Base-by-base conservation (phyloP, 148 eudicot species). In the Simmondsia chinensis region DNA sequence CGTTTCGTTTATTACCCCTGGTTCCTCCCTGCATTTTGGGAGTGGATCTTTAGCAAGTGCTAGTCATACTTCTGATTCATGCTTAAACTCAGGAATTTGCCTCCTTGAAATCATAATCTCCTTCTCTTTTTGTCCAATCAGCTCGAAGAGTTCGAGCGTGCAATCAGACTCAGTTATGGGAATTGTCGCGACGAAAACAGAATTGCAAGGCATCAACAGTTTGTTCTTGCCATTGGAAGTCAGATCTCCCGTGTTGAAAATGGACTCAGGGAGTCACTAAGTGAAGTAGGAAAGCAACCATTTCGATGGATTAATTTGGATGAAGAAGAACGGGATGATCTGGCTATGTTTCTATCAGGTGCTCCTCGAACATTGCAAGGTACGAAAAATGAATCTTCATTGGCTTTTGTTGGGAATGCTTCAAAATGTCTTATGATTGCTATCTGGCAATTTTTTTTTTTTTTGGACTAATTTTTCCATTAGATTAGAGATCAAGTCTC, bases 81-180 rank as follows among this genome's bases (percentile, higher is more conserved):
- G n/a, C n/a, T n/a, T n/a, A n/a, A n/a, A n/a, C n/a, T n/a, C n/a
- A n/a, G n/a, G n/a, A n/a, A n/a, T n/a, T n/a, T n/a, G n/a, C n/a
- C n/a, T n/a, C n/a, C n/a, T n/a, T n/a, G n/a, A n/a, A n/a, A n/a
- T n/a, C n/a, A n/a, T n/a, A n/a, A n/a, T n/a, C n/a, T n/a, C n/a
- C n/a, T n/a, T n/a, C n/a, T n/a, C n/a, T n/a, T n/a, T n/a, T n/a
- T n/a, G n/a, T n/a, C n/a, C n/a, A n/a, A 16, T 34, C 59, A 89
- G 97, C 63, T 89, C 63, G 97, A 89, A 59, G 97, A 89, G 69
- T 89, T 89, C 43, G 95, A 74, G 52, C 81, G 45, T 53, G 97
- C 97, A 33, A 70, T 85, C 23, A 45, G 66, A 26, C 31, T 51
- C 63, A 85, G 95, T 77, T 76, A 85, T 64, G 76, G 75, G 61